phyloP scores from a whole-genome alignment of 805 yeast species.

The Barnettozyma californica region DNA sequence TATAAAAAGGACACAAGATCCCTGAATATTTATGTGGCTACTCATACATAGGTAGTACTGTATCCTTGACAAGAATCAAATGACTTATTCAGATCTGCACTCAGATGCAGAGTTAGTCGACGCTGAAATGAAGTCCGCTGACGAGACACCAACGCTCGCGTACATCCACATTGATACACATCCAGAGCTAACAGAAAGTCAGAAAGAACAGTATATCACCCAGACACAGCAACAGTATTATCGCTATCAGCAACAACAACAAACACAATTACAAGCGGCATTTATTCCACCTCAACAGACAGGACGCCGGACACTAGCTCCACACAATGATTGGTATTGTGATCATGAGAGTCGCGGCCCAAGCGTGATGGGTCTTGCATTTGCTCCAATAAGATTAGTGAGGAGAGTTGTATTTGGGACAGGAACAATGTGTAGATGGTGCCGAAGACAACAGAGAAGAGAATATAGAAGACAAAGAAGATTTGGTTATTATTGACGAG shows the following conservation, averaged over 20 bases:
- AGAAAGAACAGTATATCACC: not conserved
- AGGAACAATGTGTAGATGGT: not conserved
- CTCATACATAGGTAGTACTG: not conserved
- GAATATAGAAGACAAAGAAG: not conserved
- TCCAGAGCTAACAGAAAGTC: not conserved
- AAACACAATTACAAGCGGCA: not conserved
- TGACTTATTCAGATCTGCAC: not conserved
- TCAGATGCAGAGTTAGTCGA: not conserved
- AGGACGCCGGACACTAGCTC: constrained; percentile 9
- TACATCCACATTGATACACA: not conserved
- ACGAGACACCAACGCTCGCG: not conserved
- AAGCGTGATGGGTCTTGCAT: not conserved
- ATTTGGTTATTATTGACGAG: too few relatives aligned
- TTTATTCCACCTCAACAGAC: not conserved
- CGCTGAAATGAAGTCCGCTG: not conserved
- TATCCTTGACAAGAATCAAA: not conserved
- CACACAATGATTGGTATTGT: not conserved
- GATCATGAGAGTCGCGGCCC: not conserved
- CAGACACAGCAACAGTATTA: not conserved
- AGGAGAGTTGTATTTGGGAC: not conserved
- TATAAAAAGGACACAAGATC: too few relatives aligned
- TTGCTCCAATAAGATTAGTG: not conserved
- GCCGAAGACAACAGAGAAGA: not conserved
- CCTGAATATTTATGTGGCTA: too few relatives aligned
- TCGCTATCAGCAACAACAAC: not conserved